A percentile compares a stretch with the other conserved stretches of the same genome.
These are phyloP conservation scores for Daldinia loculata DNA, from an alignment of 495 filamentous ascomycete genomes.

Conservation along the genomic window DNA sequence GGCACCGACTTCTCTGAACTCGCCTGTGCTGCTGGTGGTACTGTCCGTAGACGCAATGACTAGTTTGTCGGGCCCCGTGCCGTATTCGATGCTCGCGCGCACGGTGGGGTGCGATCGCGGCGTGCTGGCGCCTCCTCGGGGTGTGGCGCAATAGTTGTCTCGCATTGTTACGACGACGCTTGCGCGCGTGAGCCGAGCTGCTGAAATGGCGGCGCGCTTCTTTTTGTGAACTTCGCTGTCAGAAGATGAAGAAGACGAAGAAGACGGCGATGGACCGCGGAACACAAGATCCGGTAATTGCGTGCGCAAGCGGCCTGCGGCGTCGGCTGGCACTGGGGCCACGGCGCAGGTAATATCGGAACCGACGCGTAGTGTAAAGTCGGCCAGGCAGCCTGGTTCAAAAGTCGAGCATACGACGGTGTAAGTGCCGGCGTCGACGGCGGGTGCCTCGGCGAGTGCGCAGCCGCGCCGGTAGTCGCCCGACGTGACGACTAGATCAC, in stretches of 20 bases:
- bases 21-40: conserved; percentile 56
- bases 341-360: conserved; percentile 64
- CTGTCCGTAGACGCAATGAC: conserved; percentile 63
- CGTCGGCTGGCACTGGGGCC: conserved; percentile 66
- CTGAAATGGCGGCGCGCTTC: conserved; percentile 61
- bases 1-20: conserved; percentile 71
- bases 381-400: conserved; percentile 75
- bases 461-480: conserved; percentile 86
- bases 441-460: conserved; percentile 68
- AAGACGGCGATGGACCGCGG: conserved; percentile 33
- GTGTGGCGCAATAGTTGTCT: neutral
- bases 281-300: conserved; percentile 54
- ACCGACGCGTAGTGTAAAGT: conserved; percentile 77
- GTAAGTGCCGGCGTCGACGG: conserved; percentile 73
- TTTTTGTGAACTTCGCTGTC: conserved; percentile 47
- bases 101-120: conserved; percentile 59
- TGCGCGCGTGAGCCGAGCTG: conserved; percentile 65
- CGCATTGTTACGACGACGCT: conserved; percentile 55
- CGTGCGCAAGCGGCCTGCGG: conserved; percentile 71
- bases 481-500: conserved; percentile 80
- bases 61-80: conserved; percentile 71
- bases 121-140: conserved; percentile 39
- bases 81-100: conserved; percentile 70
- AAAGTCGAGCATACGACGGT: conserved; percentile 91
- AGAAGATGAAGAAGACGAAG: conserved; percentile 34